phyloP scores from a whole-genome alignment of 1,139 yeast genomes.

The Pichia norvegensis region DNA sequence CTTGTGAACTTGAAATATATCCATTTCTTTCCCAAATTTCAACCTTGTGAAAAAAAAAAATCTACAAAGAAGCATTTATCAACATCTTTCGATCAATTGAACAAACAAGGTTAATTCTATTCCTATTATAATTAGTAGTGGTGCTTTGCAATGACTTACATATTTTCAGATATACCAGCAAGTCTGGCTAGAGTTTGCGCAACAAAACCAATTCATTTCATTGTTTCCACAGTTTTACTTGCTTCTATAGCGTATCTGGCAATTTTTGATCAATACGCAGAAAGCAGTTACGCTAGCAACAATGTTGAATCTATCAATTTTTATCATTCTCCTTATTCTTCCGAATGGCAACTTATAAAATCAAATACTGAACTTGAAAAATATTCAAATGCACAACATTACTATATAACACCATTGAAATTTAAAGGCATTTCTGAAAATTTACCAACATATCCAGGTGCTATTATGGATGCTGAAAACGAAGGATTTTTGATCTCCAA shows the following conservation, averaged over 20 bases:
- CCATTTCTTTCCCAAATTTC: neutral
- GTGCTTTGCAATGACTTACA: conserved; percentile 13
- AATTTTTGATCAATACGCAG: conserved; percentile 68
- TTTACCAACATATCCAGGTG: conserved; percentile 24
- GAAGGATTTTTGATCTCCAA: conserved; percentile 27
- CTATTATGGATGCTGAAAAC: conserved; percentile 21
- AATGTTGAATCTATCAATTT: conserved; percentile 8
- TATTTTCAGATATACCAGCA: conserved; percentile 29
- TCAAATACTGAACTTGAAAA: conserved; percentile 6
- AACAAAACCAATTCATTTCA: conserved; percentile 81
- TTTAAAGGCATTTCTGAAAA: conserved; percentile 31
- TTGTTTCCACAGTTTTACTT: conserved; percentile 62
- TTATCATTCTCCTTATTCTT: conserved; percentile 5
- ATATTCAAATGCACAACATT: conserved; percentile 26
- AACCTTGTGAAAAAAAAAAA: neutral
- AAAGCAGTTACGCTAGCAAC: conserved; percentile 16
- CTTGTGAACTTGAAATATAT: too few species aligned
- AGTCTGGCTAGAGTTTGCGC: conserved; percentile 61
- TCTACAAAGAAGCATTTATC: too few species aligned
- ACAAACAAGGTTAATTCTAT: neutral
- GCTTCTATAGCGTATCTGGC: conserved; percentile 81
- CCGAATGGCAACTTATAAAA: conserved; percentile 8
- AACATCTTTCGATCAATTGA: too few species aligned
- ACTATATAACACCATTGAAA: conserved; percentile 47
- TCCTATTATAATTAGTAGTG: neutral